Evolutionary conservation across 2,329 filamentous ascomycete species (phyloP).

Genomic region (Juglanconis sp.): DNA sequence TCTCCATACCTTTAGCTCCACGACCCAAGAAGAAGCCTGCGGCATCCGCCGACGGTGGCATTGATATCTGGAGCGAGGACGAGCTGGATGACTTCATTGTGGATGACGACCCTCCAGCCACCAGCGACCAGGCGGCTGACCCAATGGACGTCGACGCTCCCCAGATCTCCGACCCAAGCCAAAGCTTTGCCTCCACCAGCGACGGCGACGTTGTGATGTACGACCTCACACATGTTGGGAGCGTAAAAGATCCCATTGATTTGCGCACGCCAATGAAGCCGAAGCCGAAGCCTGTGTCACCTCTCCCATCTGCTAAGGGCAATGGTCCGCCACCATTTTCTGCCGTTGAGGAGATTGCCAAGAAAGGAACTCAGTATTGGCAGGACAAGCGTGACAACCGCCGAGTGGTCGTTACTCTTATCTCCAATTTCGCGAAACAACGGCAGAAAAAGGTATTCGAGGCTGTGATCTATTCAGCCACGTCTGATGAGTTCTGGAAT

Average conservation of each 20-base stretch:
- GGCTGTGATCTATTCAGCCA: background rate
- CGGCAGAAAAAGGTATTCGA: slow-evolving; percentile 6
- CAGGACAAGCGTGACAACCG: slow-evolving; percentile 3
- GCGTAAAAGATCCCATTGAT: background rate
- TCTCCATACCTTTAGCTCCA: slow-evolving; percentile 17
- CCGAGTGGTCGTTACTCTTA: slow-evolving; percentile 19
- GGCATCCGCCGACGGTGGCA: background rate
- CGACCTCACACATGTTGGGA: slow-evolving; percentile 11
- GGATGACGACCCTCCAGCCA: slow-evolving; percentile 8
- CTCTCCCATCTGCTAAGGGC: background rate
- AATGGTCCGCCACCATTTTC: background rate
- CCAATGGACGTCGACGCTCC: background rate
- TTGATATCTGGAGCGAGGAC: slow-evolving; percentile 33
- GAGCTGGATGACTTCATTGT: slow-evolving; percentile 50
- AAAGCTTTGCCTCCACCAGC: background rate
- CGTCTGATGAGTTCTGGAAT: slow-evolving; percentile 3
- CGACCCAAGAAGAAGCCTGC: slow-evolving; percentile 26
- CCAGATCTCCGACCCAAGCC: background rate
- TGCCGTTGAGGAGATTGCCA: slow-evolving; percentile 10
- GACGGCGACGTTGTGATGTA: slow-evolving; percentile 6
- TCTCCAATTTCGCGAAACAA: slow-evolving; percentile 4
- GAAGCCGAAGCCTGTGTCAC: background rate
- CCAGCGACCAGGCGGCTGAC: background rate
- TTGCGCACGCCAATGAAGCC: slow-evolving; percentile 1
- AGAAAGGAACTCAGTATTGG: slow-evolving; percentile 17